phyloP scores from a whole-genome alignment of 768 basidiomycete species.

The Phaffia australis region DNA sequence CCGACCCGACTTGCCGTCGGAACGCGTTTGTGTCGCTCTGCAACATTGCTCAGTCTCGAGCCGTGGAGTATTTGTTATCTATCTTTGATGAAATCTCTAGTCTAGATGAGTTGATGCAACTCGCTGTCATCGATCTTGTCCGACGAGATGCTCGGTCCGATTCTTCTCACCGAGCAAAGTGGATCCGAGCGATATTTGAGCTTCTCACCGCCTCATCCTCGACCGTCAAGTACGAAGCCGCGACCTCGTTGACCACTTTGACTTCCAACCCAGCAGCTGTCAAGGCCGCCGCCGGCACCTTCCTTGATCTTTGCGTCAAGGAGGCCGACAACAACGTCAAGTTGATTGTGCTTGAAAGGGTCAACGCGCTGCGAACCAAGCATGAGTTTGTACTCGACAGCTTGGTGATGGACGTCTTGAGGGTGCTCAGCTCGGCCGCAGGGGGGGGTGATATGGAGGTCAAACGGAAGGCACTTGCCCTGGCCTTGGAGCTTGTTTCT shows the following conservation, averaged over 20 bases:
- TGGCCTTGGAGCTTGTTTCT: slow-evolving; percentile 84
- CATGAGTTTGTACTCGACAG: slow-evolving; percentile 77
- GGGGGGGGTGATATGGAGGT: slow-evolving; percentile 89
- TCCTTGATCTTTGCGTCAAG: slow-evolving; percentile 80
- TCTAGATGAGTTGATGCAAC: slow-evolving; percentile 86
- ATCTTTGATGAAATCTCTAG: slow-evolving; percentile 70
- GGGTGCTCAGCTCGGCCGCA: slow-evolving; percentile 48
- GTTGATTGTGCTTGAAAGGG: slow-evolving; percentile 84
- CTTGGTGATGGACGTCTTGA: slow-evolving; percentile 90
- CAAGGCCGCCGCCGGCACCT: slow-evolving; percentile 82
- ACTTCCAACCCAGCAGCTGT: slow-evolving; percentile 93
- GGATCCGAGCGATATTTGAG: slow-evolving; percentile 88
- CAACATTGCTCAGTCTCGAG: slow-evolving; percentile 64
- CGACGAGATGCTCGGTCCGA: slow-evolving; percentile 49
- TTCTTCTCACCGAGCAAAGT: slow-evolving; percentile 55
- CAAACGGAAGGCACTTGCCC: slow-evolving; percentile 75
- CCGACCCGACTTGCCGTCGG: slow-evolving; percentile 89
- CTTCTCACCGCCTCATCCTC: slow-evolving; percentile 78
- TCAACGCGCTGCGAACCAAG: slow-evolving; percentile 67
- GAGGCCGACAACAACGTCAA: slow-evolving; percentile 99
- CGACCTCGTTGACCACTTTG: slow-evolving; percentile 81
- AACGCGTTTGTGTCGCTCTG: slow-evolving; percentile 95
- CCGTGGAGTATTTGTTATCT: slow-evolving; percentile 78
- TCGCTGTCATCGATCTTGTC: slow-evolving; percentile 90
- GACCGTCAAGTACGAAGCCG: slow-evolving; percentile 88